Evolutionary conservation across 176 grass and related monocot genomes (phyloP).

Genomic region (Triticum monococcum): DNA sequence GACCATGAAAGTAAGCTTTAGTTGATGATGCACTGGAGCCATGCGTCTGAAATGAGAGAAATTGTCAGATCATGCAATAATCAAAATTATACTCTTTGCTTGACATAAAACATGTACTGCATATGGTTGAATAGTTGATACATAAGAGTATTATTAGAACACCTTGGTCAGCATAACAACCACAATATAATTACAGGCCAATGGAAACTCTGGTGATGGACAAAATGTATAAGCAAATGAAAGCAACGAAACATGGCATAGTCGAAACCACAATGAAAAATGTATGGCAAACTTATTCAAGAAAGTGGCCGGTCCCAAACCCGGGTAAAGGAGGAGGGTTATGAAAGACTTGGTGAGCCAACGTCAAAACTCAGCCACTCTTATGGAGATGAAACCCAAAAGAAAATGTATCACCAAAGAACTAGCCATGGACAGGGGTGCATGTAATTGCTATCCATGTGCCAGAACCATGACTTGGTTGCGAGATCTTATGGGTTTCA

Average conservation of each 20-base stretch:
- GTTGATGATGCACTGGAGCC: neutral
- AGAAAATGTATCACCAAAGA: too few species aligned
- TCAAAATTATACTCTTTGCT: neutral
- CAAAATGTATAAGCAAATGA: neutral
- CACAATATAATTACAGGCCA: neutral
- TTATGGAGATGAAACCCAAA: too few species aligned
- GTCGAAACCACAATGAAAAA: neutral
- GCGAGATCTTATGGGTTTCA: too few species aligned
- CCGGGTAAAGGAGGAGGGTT: too few species aligned
- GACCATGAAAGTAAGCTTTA: neutral
- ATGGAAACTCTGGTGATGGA: neutral
- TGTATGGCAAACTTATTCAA: neutral
- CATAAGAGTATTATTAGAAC: neutral
- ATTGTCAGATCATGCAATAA: neutral
- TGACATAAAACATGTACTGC: neutral
- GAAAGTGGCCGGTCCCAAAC: neutral
- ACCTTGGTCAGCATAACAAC: neutral
- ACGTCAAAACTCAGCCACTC: too few species aligned
- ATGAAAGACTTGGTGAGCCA: too few species aligned
- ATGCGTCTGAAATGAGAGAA: neutral
- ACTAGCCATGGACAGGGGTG: too few species aligned
- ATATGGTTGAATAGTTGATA: neutral
- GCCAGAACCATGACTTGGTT: too few species aligned
- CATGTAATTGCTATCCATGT: too few species aligned
- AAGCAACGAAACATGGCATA: neutral